These are phyloP conservation scores for Annulohypoxylon nitens DNA, from an alignment of 495 filamentous ascomycete species.

Conservation along the genomic window DNA sequence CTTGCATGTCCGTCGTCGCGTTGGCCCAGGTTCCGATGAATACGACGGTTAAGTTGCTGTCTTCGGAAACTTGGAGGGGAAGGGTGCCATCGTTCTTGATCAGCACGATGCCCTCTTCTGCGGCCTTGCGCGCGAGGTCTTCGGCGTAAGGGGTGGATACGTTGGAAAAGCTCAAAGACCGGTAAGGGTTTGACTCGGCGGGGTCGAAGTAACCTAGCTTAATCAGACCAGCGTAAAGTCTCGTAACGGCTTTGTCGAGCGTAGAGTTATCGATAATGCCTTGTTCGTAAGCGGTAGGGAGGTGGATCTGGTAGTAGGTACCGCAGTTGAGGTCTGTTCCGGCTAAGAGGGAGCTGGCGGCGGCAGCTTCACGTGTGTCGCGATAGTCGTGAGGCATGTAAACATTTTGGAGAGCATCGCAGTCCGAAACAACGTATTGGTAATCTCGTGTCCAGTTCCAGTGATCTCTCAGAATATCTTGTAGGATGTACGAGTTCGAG, in stretches of 20 bases:
- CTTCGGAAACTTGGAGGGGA: constrained; percentile 62
- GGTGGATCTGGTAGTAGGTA: constrained; percentile 63
- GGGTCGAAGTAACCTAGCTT: constrained; percentile 71
- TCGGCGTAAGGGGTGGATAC: constrained; percentile 65
- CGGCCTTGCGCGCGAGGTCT: constrained; percentile 69
- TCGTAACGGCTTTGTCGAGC: constrained; percentile 64
- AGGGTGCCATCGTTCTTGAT: constrained; percentile 70
- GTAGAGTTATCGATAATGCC: constrained; percentile 62
- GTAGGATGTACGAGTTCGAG: constrained; percentile 66
- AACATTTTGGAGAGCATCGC: constrained; percentile 69
- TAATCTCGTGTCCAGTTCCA: constrained; percentile 67
- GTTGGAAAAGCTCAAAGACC: constrained; percentile 63
- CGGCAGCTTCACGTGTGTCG: constrained; percentile 58
- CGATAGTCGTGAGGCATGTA: constrained; percentile 66
- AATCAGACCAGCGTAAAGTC: constrained; percentile 67
- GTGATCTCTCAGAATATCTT: constrained; percentile 68
- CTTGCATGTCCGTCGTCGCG: constrained; percentile 69
- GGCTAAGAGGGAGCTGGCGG: constrained; percentile 65
- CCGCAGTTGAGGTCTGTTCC: constrained; percentile 74
- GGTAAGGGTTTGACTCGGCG: constrained; percentile 56
- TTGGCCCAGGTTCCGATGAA: constrained; percentile 72
- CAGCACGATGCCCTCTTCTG: constrained; percentile 69
- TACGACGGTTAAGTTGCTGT: constrained; percentile 58
- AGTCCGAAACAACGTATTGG: constrained; percentile 69
- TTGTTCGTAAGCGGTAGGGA: constrained; percentile 63